These are phyloP conservation scores for Talaromyces nanjingensis DNA, from an alignment of 495 filamentous ascomycete genomes.

Conservation along the genomic window DNA sequence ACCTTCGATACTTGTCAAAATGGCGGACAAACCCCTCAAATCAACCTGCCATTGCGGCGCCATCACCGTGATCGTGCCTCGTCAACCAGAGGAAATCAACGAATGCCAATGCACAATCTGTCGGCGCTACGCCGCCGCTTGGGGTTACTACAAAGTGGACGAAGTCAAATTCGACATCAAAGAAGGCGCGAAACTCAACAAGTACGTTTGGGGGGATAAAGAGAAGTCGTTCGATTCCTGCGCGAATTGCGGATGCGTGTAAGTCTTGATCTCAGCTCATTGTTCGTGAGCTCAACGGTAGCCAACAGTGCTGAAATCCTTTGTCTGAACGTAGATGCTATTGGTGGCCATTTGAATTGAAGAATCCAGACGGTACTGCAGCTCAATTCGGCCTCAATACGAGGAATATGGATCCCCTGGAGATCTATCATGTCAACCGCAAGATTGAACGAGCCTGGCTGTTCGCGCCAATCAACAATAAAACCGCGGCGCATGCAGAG, in stretches of 20 bases:
- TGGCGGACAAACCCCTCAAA: slow-evolving; percentile 8
- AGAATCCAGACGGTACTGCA: slow-evolving; percentile 12
- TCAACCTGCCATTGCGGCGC: slow-evolving; percentile 28
- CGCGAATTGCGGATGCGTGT: slow-evolving; percentile 16
- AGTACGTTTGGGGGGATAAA: slow-evolving; percentile 15
- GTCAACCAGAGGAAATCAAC: slow-evolving; percentile 21
- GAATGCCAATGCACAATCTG: slow-evolving; percentile 29
- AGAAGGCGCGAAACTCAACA: slow-evolving; percentile 9
- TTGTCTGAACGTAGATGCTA: slow-evolving; percentile 13
- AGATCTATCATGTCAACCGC: slow-evolving; percentile 11
- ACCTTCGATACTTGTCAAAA: neutral
- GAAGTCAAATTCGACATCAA: slow-evolving; percentile 20
- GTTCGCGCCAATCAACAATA: slow-evolving; percentile 11
- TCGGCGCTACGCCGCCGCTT: slow-evolving; percentile 24
- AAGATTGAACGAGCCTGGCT: slow-evolving; percentile 11
- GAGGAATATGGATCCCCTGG: slow-evolving; percentile 12
- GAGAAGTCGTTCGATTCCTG: slow-evolving; percentile 14
- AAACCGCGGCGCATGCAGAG: slow-evolving; percentile 12
- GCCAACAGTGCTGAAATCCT: too few species aligned
- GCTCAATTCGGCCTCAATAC: slow-evolving; percentile 13
- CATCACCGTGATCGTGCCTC: slow-evolving; percentile 22
- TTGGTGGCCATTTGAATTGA: slow-evolving; percentile 12
- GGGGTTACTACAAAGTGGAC: slow-evolving; percentile 25
- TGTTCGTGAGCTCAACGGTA: neutral
- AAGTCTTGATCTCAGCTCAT: slow-evolving; percentile 14